Evolutionary conservation across 805 yeast species (phyloP).

Genomic region (Sugiyamaella americana): DNA sequence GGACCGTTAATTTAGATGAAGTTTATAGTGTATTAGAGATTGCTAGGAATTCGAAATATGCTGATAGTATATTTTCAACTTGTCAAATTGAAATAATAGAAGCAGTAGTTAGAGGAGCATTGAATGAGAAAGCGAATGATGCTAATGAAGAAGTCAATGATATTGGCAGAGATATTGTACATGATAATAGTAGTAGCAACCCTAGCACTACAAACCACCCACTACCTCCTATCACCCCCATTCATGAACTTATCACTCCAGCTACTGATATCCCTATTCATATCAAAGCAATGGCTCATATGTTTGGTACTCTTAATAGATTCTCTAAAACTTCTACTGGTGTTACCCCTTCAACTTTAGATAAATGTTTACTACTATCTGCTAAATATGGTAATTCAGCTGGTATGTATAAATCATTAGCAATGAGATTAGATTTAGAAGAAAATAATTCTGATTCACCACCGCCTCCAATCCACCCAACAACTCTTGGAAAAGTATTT

Average conservation of each 20-base stretch:
- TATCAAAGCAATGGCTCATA: conserved; percentile 24
- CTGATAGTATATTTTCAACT: conserved; percentile 18
- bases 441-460: neutral
- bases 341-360: conserved; percentile 20
- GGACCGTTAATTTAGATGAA: conserved; percentile 22
- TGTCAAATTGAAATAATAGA: conserved; percentile 25
- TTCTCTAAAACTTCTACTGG: conserved; percentile 18
- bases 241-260: conserved; percentile 9
- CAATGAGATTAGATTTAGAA: conserved; percentile 16
- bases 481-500: conserved; percentile 18
- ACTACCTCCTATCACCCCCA: no score
- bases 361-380: conserved; percentile 19
- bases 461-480: conserved; percentile 10
- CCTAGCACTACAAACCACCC: neutral
- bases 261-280: conserved; percentile 12
- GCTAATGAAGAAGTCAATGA: neutral
- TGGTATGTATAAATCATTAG: conserved; percentile 22
- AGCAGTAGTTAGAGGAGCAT: conserved; percentile 17
- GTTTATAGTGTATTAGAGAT: conserved; percentile 23
- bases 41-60: conserved; percentile 17
- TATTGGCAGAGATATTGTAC: no score
- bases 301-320: conserved; percentile 24
- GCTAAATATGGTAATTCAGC: conserved; percentile 26
- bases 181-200: neutral
- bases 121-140: neutral